Conservation (phyloP, 169 alveolate genomes). For the Cardiosporidium cionae region DNA sequence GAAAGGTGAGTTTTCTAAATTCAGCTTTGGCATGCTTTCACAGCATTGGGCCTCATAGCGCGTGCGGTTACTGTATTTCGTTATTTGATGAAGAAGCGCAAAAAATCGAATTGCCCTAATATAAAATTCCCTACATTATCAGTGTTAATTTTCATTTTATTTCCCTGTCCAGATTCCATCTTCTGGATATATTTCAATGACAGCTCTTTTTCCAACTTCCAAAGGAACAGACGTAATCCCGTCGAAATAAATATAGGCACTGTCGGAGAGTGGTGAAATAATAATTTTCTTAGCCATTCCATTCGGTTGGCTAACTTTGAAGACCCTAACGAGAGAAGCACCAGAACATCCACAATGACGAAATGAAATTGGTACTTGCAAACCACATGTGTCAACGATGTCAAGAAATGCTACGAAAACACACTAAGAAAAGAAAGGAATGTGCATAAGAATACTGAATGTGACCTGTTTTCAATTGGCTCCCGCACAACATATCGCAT, state of each 20-base stretch:
- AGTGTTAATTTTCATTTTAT: neutral
- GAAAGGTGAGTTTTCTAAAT: too few relatives aligned
- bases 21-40: too few relatives aligned
- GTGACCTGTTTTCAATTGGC: slow-evolving; percentile 31
- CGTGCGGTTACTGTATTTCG: too few relatives aligned
- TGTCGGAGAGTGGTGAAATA: slow-evolving; percentile 9
- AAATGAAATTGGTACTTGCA: neutral
- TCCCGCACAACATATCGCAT: slow-evolving; percentile 25
- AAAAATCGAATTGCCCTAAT: too few relatives aligned
- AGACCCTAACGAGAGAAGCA: neutral
- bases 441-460: neutral
- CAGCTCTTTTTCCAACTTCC: slow-evolving; percentile 1
- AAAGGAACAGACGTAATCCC: slow-evolving; percentile 17
- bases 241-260: slow-evolving; percentile 17
- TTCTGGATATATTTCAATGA: slow-evolving; percentile 1
- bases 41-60: too few relatives aligned
- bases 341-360: neutral
- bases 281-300: neutral
- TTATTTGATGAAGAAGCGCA: too few relatives aligned
- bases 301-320: neutral
- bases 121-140: too few relatives aligned
- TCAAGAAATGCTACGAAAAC: neutral
- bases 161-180: slow-evolving; percentile 29
- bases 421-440: neutral
- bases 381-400: neutral